Evolutionary conservation across 2,329 filamentous ascomycete species (phyloP).

Genomic region (Calonectria hongkongensis): DNA sequence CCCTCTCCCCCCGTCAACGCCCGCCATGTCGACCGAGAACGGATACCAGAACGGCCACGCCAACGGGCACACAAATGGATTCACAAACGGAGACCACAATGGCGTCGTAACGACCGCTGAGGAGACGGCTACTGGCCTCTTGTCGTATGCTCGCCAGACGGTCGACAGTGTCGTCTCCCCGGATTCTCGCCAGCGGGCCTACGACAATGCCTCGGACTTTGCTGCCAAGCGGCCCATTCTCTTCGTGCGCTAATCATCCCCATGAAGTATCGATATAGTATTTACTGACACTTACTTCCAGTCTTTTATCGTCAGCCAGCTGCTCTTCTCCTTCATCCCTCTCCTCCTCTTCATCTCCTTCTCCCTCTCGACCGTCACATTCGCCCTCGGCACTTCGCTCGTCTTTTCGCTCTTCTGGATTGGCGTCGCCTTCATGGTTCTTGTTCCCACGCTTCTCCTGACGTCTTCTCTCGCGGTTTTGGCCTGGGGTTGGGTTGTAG

Average conservation of each 20-base stretch:
- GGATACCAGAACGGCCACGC: constrained; percentile 33
- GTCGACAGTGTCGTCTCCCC: constrained; percentile 75
- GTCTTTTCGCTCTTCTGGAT: constrained; percentile 81
- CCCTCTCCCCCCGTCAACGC: neutral
- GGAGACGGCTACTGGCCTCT: constrained; percentile 60
- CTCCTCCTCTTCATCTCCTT: constrained; percentile 82
- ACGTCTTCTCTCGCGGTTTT: constrained; percentile 77
- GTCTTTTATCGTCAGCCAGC: constrained; percentile 81
- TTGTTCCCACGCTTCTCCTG: constrained; percentile 81
- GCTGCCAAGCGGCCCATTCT: constrained; percentile 80
- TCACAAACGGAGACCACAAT: neutral
- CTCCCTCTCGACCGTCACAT: constrained; percentile 75
- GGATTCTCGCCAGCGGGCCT: constrained; percentile 74
- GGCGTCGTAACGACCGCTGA: constrained; percentile 54
- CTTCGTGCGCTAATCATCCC: constrained; percentile 71
- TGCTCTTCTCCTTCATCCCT: constrained; percentile 79
- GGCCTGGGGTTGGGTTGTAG: constrained; percentile 81
- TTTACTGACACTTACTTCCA: constrained; percentile 56
- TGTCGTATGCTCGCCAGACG: constrained; percentile 65
- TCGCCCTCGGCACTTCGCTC: constrained; percentile 77
- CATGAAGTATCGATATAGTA: neutral
- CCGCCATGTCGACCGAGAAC: constrained; percentile 36
- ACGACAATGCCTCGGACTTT: constrained; percentile 72
- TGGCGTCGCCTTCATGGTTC: constrained; percentile 78
- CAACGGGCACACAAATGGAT: neutral